Evolutionary conservation across 257 asterid genomes (phyloP), one percentile per base, ranked within the genome.

Genomic region (Pogostemon cablin): DNA sequence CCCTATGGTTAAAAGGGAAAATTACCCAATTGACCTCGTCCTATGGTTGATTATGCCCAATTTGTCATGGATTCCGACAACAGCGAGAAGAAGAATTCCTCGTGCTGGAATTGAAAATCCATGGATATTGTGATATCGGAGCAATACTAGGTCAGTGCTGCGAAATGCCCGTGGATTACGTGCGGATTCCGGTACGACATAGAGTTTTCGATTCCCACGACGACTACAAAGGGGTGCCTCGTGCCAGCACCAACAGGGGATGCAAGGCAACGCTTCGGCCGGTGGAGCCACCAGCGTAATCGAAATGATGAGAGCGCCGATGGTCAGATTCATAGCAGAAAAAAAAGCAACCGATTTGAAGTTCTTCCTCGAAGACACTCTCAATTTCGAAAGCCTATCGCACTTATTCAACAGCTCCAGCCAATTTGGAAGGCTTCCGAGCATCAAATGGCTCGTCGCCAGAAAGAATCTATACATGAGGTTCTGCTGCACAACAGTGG

Each of bases 101-200:
- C 2, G 1, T 25, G 32, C 32, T 25, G 32, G 32, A 25, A 25
- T 25, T 25, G 32, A 25, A 25, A 25, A 25, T 25, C 32, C 32
- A 25, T 25, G 32, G 32, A 25, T 25, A 25, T 20, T 20, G 25
- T 20, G 1, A 20, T 20, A 20, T 20, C 74, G 78, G 70, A 35
- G 53, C 82, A 15, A 81, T 81, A 8, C 52, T 81, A n/a, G 85
- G 85, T 0, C 85, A 81, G 77, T 81, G 85, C 74, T 77, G 85
- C 15, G 85, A 81, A 41, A 81, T 81, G 85, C 85, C 82, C 9
- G 85, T 81, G 65, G 85, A 82, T 44, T 81, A 81, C 73, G 78
- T 81, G 80, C 4, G 69, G 57, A 15, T 15, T 15, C 15, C 15
- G 15, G 15, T 15, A 15, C 15, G 15, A 15, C 15, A 15, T 15